A percentile compares a stretch with the other conserved stretches of the same genome.
Conservation (phyloP, 2,329 filamentous ascomycete species). For the Magnaporthales sp. region DNA sequence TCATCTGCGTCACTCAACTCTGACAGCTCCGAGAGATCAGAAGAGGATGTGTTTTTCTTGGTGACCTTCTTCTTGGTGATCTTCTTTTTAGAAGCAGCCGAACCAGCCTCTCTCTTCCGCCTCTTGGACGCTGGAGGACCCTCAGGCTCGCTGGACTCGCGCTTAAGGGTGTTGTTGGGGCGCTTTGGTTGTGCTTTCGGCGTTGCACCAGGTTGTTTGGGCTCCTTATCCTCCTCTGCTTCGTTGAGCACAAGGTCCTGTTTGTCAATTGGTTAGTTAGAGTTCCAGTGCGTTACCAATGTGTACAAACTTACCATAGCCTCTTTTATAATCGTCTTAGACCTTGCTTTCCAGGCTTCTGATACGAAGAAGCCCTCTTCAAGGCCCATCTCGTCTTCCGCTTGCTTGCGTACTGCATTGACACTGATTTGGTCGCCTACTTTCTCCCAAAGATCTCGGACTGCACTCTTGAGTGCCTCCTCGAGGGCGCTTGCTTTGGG, state of each 20-base stretch:
- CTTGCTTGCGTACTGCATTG: constrained; percentile 45
- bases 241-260: constrained; percentile 8
- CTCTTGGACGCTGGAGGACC: constrained; percentile 10
- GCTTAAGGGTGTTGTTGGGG: constrained; percentile 19
- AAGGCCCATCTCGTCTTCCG: constrained; percentile 38
- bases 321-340: constrained; percentile 47
- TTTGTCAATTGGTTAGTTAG: background rate
- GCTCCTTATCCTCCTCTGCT: background rate
- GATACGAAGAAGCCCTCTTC: constrained; percentile 40
- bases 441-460: constrained; percentile 33
- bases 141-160: constrained; percentile 17
- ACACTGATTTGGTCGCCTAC: constrained; percentile 42
- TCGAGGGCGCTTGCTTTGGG: constrained; percentile 33
- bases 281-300: too few species aligned
- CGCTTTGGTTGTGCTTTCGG: constrained; percentile 8
- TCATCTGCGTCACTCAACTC: constrained; percentile 2
- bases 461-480: constrained; percentile 35
- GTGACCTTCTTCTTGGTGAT: constrained; percentile 9
- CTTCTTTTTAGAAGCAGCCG: constrained; percentile 7
- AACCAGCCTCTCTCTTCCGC: constrained; percentile 8
- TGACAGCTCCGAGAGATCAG: constrained; percentile 2
- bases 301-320: constrained; percentile 36
- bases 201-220: constrained; percentile 1
- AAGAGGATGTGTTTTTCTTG: constrained; percentile 16
- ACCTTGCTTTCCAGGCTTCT: constrained; percentile 46